These are phyloP conservation scores for Entomortierella chlamydospora DNA, from an alignment of 192 early-diverging fungal genomes.

Conservation along the genomic window DNA sequence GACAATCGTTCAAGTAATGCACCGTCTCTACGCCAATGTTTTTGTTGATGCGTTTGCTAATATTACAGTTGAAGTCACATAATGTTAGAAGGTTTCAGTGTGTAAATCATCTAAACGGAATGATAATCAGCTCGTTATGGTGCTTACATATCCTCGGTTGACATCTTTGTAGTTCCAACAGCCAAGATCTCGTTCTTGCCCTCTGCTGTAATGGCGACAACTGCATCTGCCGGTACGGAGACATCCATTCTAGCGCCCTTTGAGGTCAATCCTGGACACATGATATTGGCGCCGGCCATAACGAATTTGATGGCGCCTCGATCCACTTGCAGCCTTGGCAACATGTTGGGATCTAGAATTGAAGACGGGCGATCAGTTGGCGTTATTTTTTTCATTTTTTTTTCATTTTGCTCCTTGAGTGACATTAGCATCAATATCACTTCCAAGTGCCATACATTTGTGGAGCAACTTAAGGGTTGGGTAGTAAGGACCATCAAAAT, in stretches of 20 bases:
- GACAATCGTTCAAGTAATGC: slow-evolving; percentile 87
- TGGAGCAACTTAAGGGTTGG: slow-evolving; percentile 92
- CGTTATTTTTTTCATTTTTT: too few relatives aligned
- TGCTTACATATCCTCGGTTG: slow-evolving; percentile 86
- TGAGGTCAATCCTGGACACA: slow-evolving; percentile 98
- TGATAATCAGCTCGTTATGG: neutral
- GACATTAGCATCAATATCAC: too few relatives aligned
- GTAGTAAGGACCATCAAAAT: slow-evolving; percentile 92
- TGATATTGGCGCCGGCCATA: slow-evolving; percentile 95
- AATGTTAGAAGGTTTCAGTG: neutral
- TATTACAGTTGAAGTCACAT: slow-evolving; percentile 5
- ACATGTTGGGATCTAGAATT: slow-evolving; percentile 83
- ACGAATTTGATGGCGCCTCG: slow-evolving; percentile 98
- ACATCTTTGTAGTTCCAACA: slow-evolving; percentile 90
- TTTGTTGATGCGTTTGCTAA: slow-evolving; percentile 84
- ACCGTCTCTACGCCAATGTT: slow-evolving; percentile 89
- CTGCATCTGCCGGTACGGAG: slow-evolving; percentile 72
- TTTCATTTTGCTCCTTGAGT: neutral
- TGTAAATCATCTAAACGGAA: neutral
- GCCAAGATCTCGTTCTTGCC: slow-evolving; percentile 97
- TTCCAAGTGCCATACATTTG: slow-evolving; percentile 73
- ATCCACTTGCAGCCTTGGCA: slow-evolving; percentile 93
- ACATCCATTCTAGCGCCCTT: slow-evolving; percentile 87
- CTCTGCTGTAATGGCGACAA: slow-evolving; percentile 94
- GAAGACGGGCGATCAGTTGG: neutral